Base-by-base conservation (phyloP, 1,139 yeast genomes). In the Candida albicans region DNA sequence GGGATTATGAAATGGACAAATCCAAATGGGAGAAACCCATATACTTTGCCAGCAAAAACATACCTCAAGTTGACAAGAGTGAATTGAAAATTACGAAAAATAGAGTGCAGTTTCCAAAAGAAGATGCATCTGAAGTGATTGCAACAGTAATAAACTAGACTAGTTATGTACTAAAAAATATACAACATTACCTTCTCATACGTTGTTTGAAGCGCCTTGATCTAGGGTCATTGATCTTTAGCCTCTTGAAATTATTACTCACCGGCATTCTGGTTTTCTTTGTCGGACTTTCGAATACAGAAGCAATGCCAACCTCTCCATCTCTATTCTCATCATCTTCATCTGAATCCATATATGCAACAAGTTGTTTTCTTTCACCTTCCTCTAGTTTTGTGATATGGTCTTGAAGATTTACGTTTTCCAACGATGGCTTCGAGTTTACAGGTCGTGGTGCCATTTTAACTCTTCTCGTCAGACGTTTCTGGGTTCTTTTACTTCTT, bases 381-480 rank as follows among this genome's bases (percentile, higher is more conserved):
- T 65, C 57, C 8, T 67, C 58, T 4, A 73, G 48, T 26, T 59
- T 57, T 35, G 59, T 58, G 25, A 78, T 62, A 44, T 64, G 70
- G 13, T 66, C 60, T 40, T 75, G 81, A 8, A 79, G 58, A 50
- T 79, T 64, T 33, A 68, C 64, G 8, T 58, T 57, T 24, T 61
- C 62, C 33, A 71, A 52, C 2, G 51, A 75, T 2, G 58, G 54
- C 2, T 39, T 50, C 2, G 58, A 64, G 1, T 37, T 40, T 5
- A 38, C 45, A 13, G 59, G 56, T 9, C 71, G 56, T 1, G 83
- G 80, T 47, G 73, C 76, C 60, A 83, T 73, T 46, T 76, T 78
- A 58, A 79, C 81, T 45, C 84, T 69, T 51, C 84, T 68, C 0
- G 89, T 82, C 3, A 82, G 77, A 56, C 91, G 67, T 64, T 84